phyloP scores from a whole-genome alignment of 257 asterid species.

The Nicotiana knightiana region DNA sequence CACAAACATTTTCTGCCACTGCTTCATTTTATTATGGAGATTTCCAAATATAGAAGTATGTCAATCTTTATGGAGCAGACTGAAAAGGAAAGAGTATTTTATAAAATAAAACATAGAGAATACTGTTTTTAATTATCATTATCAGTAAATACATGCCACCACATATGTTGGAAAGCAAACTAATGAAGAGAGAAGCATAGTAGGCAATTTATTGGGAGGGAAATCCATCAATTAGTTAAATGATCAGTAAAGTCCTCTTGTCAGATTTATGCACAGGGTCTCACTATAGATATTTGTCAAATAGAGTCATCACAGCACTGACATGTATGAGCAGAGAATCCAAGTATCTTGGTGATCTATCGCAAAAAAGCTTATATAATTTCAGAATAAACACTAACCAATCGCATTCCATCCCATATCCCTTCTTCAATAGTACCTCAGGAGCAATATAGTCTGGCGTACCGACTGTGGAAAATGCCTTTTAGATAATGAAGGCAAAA shows the following conservation, averaged over 20 bases:
- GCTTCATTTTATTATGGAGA: neutral
- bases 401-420: constrained; percentile 98
- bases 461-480: constrained; percentile 99
- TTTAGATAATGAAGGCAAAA: constrained; percentile 17
- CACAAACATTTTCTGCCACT: neutral
- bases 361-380: neutral
- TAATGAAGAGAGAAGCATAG: neutral
- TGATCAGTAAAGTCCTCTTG: neutral
- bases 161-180: neutral
- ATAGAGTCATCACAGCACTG: neutral
- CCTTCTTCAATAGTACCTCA: constrained; percentile 91
- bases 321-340: neutral
- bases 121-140: neutral
- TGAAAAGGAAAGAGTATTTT: neutral
- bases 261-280: neutral
- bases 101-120: neutral
- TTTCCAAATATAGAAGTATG: neutral
- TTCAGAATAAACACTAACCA: constrained; percentile 50
- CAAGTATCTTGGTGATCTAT: neutral
- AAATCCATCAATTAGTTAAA: neutral
- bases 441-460: constrained; percentile 99
- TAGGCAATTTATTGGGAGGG: neutral
- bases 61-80: neutral
- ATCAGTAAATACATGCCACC: neutral
- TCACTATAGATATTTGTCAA: neutral